These are phyloP conservation scores for Alternaria infectoria DNA, from an alignment of 2,329 filamentous ascomycete species.

Conservation along the genomic window DNA sequence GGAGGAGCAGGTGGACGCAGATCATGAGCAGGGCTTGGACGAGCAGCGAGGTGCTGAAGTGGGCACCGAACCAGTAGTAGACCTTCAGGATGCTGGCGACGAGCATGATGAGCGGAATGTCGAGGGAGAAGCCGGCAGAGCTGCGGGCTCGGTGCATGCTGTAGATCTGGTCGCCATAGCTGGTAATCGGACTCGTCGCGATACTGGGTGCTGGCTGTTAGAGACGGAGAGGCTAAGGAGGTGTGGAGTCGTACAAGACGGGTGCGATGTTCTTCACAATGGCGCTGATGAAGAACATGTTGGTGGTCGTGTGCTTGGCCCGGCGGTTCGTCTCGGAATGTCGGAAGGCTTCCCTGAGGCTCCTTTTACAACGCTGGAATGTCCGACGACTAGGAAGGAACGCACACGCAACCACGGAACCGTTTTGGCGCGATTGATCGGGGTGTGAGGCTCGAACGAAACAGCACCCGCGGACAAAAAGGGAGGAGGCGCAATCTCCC, in stretches of 20 bases:
- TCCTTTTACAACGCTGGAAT: background rate
- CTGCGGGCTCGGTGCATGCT: constrained; percentile 66
- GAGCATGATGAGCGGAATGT: constrained; percentile 72
- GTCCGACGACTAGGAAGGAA: background rate
- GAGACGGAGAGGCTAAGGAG: background rate
- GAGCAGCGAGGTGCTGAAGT: constrained; percentile 65
- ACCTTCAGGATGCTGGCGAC: constrained; percentile 68
- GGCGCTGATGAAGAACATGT: constrained; percentile 47
- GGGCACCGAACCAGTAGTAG: constrained; percentile 70
- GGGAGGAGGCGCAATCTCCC: background rate
- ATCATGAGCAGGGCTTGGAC: constrained; percentile 68
- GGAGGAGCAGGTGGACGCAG: constrained; percentile 61
- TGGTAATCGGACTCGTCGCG: constrained; percentile 67
- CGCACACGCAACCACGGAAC: background rate
- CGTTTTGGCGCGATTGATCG: background rate
- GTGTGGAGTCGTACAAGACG: constrained; percentile 39
- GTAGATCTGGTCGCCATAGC: constrained; percentile 71
- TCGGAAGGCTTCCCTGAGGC: background rate
- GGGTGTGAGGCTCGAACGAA: background rate
- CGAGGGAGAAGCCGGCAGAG: constrained; percentile 69
- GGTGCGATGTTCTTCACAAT: constrained; percentile 47
- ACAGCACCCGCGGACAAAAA: background rate
- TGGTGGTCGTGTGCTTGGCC: background rate
- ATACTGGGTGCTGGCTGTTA: constrained; percentile 53
- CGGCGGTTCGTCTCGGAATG: constrained; percentile 8